Evolutionary conservation across 805 yeast species (phyloP), one percentile per base, ranked within the genome.

Genomic region (Cyberlindnera mycetangii): DNA sequence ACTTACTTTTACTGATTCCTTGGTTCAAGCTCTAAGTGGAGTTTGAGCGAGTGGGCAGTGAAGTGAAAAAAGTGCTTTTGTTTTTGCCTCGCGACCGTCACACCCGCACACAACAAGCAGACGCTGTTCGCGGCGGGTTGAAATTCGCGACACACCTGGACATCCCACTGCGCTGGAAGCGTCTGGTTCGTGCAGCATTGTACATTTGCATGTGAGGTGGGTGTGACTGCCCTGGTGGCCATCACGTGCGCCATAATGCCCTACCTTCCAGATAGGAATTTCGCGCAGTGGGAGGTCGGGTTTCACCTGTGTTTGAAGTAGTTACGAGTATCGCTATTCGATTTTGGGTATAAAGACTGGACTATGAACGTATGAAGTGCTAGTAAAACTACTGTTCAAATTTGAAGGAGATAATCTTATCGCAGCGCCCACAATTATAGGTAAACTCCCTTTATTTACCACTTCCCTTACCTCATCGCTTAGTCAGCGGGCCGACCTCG

Each of bases 1-100:
- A 49, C 52, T 32, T 49, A 49, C 52, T 45, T 49, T 49, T 45
- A 41, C 46, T 49, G 52, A 42, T 49, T 45, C 52, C 45, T 49
- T 46, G 44, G 52, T 43, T 9, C 35, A 24, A 41, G 14, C 35
- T 32, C 39, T 18, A 22, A 22, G 8, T 17, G 18, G 16, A 31
- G 34, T 14, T 31, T 19, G 41, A 33, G 36, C 14, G 22, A 35
- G 38, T 35, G 38, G 28, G 22, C 24, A 27, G 24, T 40, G 25
- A 14, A 38, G 33, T 41, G 45, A 44, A 47, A 47, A 43, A 39
- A 39, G 45, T 32, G 35, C 44, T 33, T 37, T 43, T 36, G 21
- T 20, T 39, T 34, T 38, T 30, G 40, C 42, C 24, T 20, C 42
- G 32, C 38, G 38, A 19, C 38, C 18, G 18, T 28, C 27, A 17